phyloP scores from a whole-genome alignment of 2,329 filamentous ascomycete genomes.

The Falciphora oryzae region DNA sequence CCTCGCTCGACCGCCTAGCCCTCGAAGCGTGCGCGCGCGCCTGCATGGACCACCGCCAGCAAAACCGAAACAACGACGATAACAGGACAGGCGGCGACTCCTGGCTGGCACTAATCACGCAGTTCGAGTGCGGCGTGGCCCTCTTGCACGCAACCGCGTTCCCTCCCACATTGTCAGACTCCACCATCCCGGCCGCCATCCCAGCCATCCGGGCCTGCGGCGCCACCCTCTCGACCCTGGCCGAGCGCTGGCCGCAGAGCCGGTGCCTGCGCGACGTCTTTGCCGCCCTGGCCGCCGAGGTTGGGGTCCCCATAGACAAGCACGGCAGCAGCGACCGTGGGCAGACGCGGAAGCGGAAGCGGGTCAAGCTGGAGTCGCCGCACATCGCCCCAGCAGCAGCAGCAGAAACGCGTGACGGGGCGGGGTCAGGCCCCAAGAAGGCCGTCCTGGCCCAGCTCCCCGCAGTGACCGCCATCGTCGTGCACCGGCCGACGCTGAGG shows the following conservation, averaged over 20 bases:
- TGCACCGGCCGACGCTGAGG: constrained; percentile 16
- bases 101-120: constrained; percentile 23
- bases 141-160: constrained; percentile 28
- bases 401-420: background rate
- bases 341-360: background rate
- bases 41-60: background rate
- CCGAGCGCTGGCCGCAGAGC: constrained; percentile 29
- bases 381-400: no score
- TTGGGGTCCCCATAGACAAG: constrained; percentile 12
- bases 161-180: constrained; percentile 24
- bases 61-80: background rate
- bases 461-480: constrained; percentile 11
- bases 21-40: background rate
- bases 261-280: constrained; percentile 29
- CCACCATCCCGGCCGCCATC: constrained; percentile 24
- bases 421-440: constrained; percentile 4
- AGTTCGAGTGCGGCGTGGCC: constrained; percentile 29
- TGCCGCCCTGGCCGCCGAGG: constrained; percentile 24
- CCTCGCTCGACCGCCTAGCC: background rate
- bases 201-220: constrained; percentile 30
- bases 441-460: background rate
- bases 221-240: constrained; percentile 29
- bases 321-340: background rate
- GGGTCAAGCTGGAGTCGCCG: no score
- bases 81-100: constrained; percentile 14